Conservation (phyloP, 257 asterid genomes). For the Leonotis leonurus region DNA sequence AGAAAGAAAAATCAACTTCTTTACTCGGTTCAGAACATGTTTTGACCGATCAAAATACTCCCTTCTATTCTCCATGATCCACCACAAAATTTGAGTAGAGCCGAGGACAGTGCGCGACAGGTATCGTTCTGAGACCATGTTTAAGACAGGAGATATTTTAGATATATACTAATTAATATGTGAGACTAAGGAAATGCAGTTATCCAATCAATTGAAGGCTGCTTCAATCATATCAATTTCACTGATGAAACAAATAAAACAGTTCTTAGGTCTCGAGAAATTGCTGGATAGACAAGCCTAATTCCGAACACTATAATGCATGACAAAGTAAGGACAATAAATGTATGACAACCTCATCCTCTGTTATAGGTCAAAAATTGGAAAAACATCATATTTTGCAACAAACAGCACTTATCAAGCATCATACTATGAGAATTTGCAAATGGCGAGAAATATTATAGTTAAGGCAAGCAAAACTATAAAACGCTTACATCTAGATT, state of each 20-base stretch:
- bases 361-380: neutral
- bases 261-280: too few species aligned
- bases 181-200: neutral
- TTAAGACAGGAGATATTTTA: neutral
- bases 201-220: too few species aligned
- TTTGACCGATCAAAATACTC: constrained; percentile 86
- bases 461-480: neutral
- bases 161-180: neutral
- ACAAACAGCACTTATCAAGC: neutral
- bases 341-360: neutral
- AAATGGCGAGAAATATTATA: neutral
- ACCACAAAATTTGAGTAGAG: constrained; percentile 87
- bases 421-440: neutral
- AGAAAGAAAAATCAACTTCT: constrained; percentile 78
- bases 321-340: too few species aligned
- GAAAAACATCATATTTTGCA: neutral
- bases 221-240: too few species aligned
- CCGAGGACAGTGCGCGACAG: constrained; percentile 82
- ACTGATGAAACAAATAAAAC: too few species aligned
- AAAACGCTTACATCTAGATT: neutral
- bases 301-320: too few species aligned
- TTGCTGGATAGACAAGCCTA: too few species aligned
- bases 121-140: constrained; percentile 60
- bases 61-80: constrained; percentile 98
- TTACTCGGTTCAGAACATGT: constrained; percentile 70